These are phyloP conservation scores for Naganishia onofrii DNA, from an alignment of 768 basidiomycete species.

Conservation along the genomic window DNA sequence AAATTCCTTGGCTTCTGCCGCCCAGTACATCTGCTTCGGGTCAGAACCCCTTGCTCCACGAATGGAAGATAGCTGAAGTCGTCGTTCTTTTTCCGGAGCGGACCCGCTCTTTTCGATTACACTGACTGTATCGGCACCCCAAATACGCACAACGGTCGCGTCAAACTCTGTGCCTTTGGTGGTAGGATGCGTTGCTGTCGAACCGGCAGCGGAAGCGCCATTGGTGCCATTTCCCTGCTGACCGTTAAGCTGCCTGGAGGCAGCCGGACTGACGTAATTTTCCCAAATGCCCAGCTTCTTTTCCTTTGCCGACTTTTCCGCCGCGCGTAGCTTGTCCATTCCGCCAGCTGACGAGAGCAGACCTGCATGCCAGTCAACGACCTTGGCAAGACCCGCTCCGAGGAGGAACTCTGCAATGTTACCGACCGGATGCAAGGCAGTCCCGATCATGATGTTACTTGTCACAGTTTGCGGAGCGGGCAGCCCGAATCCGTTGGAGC, in stretches of 20 bases:
- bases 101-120: conserved; percentile 62
- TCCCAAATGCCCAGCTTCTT: conserved; percentile 55
- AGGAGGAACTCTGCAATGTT: conserved; percentile 90
- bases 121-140: conserved; percentile 88
- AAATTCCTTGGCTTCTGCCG: conserved; percentile 89
- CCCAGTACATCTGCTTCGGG: conserved; percentile 78
- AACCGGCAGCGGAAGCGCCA: conserved; percentile 32
- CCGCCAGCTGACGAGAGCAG: conserved; percentile 79
- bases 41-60: conserved; percentile 82
- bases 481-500: conserved; percentile 58
- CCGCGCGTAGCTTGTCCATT: conserved; percentile 81
- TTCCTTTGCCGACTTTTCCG: conserved; percentile 66
- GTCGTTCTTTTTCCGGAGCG: conserved; percentile 69
- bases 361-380: conserved; percentile 97
- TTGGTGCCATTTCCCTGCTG: conserved; percentile 34
- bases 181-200: conserved; percentile 17
- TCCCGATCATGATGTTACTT: conserved; percentile 85
- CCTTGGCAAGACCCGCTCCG: conserved; percentile 76
- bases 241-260: conserved; percentile 54
- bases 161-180: conserved; percentile 61
- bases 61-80: conserved; percentile 83
- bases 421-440: conserved; percentile 77
- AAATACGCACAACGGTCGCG: conserved; percentile 76
- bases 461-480: conserved; percentile 60
- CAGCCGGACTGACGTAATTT: conserved; percentile 31